Base-by-base conservation (phyloP, 352 stramenopile species). In the Discostella stelligera region DNA sequence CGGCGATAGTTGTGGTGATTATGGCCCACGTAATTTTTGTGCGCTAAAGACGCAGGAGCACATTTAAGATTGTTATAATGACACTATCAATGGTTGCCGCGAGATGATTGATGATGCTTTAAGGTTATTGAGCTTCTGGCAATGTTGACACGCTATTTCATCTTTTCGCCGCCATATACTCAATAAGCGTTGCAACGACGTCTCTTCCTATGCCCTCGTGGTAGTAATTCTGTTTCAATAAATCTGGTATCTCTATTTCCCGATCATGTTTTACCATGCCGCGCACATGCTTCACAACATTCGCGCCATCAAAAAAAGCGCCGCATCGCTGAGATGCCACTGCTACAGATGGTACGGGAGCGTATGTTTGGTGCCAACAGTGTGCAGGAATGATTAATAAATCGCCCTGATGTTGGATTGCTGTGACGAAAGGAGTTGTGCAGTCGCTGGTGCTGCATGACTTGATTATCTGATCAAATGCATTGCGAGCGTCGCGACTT, bases 291-390 rank as follows among this genome's bases (percentile, higher is more conserved):
- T 64, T 20, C 4, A 85, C 18, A n/a, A 85, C 74, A 44, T 74
- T 77, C 30, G 54, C 44, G 23, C 63, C 73, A 46, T 85, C 79
- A 16, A 54, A 20, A 18, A n/a, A 25, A 7, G 54, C 50, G 32
- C 76, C 70, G 64, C 81, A 84, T 52, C 81, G 63, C 61, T 88
- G 81, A 21, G 81, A 88, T 27, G 81, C 69, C 10, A 88, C 61
- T 32, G 81, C 77, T 23, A 85, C n/a, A 41, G 72, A 83, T 55
- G 81, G 81, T 27, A 81, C 66, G 8, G 76, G 71, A 0, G 72
- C 77, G 64, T 83, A 85, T 11, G 77, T 88, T 71, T 88, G 81
- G 67, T 88, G 81, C 77, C 77, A 88, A 56, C 72, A 88, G 53
- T 83, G 70, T 20, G 77, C 72, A 23, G 81, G 81, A 50, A 88